phyloP scores from a whole-genome alignment of 75 land plant genomes.

The Selaginella tamariscina region DNA sequence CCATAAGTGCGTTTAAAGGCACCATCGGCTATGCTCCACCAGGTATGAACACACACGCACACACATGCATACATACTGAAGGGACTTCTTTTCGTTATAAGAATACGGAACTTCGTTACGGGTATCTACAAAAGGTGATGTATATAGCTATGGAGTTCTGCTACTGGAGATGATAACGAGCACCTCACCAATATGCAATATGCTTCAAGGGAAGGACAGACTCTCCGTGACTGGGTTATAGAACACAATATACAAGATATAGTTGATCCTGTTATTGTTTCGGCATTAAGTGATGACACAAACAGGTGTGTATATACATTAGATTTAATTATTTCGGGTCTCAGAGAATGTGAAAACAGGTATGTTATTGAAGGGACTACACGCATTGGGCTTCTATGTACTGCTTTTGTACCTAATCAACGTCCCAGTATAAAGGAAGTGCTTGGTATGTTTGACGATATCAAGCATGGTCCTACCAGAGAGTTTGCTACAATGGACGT shows the following conservation, averaged over 20 bases:
- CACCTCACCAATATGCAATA: neutral
- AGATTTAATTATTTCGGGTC: too few relatives aligned
- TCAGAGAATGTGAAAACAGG: too few relatives aligned
- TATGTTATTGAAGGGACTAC: too few relatives aligned
- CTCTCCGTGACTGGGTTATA: neutral
- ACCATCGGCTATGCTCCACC: conserved; percentile 1
- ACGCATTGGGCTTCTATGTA: neutral
- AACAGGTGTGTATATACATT: neutral
- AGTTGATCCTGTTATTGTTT: neutral
- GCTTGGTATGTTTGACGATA: neutral
- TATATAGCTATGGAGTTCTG: conserved; percentile 15
- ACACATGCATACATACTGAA: neutral
- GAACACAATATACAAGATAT: neutral
- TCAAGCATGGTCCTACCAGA: too few relatives aligned
- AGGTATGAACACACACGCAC: neutral
- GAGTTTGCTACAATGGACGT: too few relatives aligned
- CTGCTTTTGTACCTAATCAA: neutral
- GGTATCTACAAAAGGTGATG: conserved; percentile 13
- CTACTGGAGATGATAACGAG: conserved; percentile 6
- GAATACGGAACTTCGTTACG: conserved; percentile 4
- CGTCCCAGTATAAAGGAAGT: neutral
- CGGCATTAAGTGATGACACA: neutral
- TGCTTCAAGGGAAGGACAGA: neutral
- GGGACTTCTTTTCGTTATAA: neutral
- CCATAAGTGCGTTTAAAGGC: neutral